Percentiles rank a stretch among this genome's conserved stretches.
Conservation (phyloP, 192 early-diverging fungal genomes). For the Entomortierella beljakovae region DNA sequence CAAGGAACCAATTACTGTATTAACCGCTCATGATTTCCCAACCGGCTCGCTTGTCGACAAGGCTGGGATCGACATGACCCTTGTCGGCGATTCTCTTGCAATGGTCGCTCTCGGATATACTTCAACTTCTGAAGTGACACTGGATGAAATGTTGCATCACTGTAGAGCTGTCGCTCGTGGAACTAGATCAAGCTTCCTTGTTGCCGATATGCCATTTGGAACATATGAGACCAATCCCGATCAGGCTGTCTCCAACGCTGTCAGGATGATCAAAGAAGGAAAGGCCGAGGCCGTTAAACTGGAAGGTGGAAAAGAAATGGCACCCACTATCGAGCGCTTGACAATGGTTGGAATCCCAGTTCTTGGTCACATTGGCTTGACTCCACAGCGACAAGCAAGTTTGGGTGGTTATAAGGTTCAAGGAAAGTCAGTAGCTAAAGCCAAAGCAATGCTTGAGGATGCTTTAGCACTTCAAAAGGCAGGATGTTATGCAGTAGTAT, state of each 20-base stretch:
- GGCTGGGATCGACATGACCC: constrained; percentile 84
- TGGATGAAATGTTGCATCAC: constrained; percentile 99
- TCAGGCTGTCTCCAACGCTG: constrained; percentile 78
- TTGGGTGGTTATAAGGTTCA: constrained; percentile 93
- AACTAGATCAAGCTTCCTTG: constrained; percentile 76
- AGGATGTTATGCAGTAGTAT: constrained; percentile 89
- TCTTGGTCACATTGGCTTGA: constrained; percentile 95
- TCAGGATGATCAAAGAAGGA: constrained; percentile 91
- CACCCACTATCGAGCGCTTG: constrained; percentile 77
- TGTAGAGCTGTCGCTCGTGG: constrained; percentile 89
- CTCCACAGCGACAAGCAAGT: constrained; percentile 88
- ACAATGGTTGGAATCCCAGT: constrained; percentile 94
- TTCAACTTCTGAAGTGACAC: constrained; percentile 84
- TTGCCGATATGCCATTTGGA: constrained; percentile 94
- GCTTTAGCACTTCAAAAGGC: constrained; percentile 90
- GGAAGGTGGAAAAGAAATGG: constrained; percentile 91
- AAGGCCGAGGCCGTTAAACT: constrained; percentile 94
- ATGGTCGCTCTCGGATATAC: constrained; percentile 96
- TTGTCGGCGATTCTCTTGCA: constrained; percentile 96
- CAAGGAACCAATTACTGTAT: constrained; percentile 84
- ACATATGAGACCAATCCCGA: constrained; percentile 84
- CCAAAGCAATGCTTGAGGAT: constrained; percentile 81
- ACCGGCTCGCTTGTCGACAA: constrained; percentile 87
- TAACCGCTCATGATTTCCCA: constrained; percentile 98
- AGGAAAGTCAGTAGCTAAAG: constrained; percentile 84